These are phyloP conservation scores for Alternaria gaisen DNA, from an alignment of 2,329 filamentous ascomycete species.

Conservation along the genomic window DNA sequence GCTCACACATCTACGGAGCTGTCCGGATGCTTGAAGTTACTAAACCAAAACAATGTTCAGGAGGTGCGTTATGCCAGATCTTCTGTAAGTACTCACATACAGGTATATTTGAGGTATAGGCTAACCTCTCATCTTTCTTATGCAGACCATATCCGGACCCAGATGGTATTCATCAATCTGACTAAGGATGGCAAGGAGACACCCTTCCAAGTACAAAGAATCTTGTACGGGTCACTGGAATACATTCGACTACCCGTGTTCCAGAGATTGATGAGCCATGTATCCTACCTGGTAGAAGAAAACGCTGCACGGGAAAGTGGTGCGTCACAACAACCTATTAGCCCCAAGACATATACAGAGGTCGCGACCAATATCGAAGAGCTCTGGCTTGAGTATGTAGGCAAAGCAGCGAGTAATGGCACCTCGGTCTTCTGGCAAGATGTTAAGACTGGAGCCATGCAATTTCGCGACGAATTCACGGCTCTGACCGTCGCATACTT, in stretches of 20 bases:
- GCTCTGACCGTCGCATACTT: conserved; percentile 39
- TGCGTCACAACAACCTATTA: background rate
- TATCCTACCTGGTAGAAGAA: conserved; percentile 30
- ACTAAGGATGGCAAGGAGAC: conserved; percentile 12
- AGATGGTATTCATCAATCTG: conserved; percentile 35
- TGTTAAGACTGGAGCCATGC: background rate
- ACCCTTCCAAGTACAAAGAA: conserved; percentile 19
- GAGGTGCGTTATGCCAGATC: conserved; percentile 42
- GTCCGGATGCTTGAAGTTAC: conserved; percentile 39
- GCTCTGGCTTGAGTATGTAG: conserved; percentile 33
- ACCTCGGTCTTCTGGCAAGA: conserved; percentile 15
- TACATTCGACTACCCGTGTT: conserved; percentile 37
- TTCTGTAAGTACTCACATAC: conserved; percentile 24
- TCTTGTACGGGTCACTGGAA: conserved; percentile 30
- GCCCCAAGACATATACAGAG: background rate
- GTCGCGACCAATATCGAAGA: conserved; percentile 24
- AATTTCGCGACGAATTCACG: conserved; percentile 36
- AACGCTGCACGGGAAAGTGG: conserved; percentile 15
- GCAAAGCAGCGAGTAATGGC: conserved; percentile 11
- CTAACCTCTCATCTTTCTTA: background rate
- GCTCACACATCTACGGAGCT: conserved; percentile 42
- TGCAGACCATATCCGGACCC: conserved; percentile 37
- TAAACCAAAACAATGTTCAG: conserved; percentile 34
- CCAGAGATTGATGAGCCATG: conserved; percentile 34
- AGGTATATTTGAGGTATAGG: background rate